Conservation (phyloP, 176 grass and related monocot genomes). For the Ensete ventricosum region DNA sequence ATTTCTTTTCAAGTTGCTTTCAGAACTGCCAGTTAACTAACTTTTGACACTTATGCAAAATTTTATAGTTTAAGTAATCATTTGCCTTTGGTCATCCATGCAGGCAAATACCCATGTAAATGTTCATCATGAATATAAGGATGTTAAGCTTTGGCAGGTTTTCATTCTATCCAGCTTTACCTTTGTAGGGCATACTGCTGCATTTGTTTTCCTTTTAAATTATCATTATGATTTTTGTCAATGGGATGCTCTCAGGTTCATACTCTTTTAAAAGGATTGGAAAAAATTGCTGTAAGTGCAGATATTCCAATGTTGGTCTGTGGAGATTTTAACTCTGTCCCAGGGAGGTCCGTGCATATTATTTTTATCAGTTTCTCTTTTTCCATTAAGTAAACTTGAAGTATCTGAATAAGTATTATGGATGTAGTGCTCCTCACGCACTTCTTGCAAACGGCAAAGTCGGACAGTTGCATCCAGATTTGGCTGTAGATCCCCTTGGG, state of each 20-base stretch:
- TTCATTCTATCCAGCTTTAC: conserved; percentile 14
- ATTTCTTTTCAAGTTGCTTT: too few relatives aligned
- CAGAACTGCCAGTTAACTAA: too few relatives aligned
- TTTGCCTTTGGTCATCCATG: conserved; percentile 20
- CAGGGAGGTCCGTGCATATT: conserved; percentile 44
- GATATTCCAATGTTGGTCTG: conserved; percentile 99
- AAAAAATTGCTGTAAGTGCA: conserved; percentile 98
- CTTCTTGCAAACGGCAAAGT: conserved; percentile 91
- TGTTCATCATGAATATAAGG: conserved; percentile 92
- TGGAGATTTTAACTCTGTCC: conserved; percentile 94
- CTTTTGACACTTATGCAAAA: neutral
- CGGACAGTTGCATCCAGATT: conserved; percentile 88
- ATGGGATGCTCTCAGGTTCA: conserved; percentile 53
- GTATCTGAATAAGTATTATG: neutral
- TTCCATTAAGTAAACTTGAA: neutral
- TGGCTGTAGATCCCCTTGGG: conserved; percentile 76
- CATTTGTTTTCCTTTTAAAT: conserved; percentile 10
- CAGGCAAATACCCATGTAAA: conserved; percentile 99
- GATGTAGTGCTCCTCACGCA: conserved; percentile 79
- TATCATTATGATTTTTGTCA: conserved; percentile 9
- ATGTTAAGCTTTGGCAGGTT: conserved; percentile 99
- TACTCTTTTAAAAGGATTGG: conserved; percentile 98
- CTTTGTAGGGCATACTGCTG: neutral
- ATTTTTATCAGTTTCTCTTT: neutral
- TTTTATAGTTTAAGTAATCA: conserved; percentile 11